A percentile compares a stretch with the other conserved stretches of the same genome.
phyloP scores from a whole-genome alignment of 495 filamentous ascomycete genomes.

The Diplogelasinospora grovesii region DNA sequence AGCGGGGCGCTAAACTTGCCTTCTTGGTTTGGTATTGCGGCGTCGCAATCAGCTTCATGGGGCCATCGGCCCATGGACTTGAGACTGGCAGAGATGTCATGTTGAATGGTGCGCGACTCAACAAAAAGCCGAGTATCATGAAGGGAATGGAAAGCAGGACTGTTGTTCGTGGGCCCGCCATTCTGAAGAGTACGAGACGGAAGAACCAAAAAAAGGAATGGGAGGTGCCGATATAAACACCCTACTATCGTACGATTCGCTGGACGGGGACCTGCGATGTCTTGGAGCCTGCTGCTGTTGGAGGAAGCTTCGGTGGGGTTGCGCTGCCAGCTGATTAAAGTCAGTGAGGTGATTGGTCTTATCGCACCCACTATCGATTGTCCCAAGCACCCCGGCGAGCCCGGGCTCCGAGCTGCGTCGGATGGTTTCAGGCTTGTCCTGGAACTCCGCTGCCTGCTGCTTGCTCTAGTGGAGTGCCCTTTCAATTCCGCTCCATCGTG shows the following conservation, averaged over 20 bases:
- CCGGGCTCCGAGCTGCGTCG: too few relatives aligned
- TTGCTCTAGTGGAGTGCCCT: too few relatives aligned
- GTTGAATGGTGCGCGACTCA: slow-evolving; percentile 36
- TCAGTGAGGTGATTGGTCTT: too few relatives aligned
- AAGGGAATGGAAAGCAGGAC: slow-evolving; percentile 23
- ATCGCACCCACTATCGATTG: too few relatives aligned
- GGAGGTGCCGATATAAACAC: not conserved
- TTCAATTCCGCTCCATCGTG: too few relatives aligned
- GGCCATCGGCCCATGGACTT: slow-evolving; percentile 43
- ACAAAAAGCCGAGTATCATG: slow-evolving; percentile 29
- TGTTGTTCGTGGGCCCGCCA: slow-evolving; percentile 11
- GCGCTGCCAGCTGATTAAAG: too few relatives aligned
- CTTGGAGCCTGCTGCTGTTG: slow-evolving; percentile 4
- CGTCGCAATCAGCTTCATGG: slow-evolving; percentile 41
- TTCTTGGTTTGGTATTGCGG: slow-evolving; percentile 40
- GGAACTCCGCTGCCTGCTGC: too few relatives aligned
- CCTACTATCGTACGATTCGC: slow-evolving; percentile 14
- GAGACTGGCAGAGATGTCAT: slow-evolving; percentile 32
- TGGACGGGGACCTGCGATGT: too few relatives aligned
- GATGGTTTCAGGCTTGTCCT: too few relatives aligned
- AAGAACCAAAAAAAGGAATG: not conserved
- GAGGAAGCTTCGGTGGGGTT: not conserved
- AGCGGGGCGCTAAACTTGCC: slow-evolving; percentile 15
- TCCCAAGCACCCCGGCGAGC: too few relatives aligned
- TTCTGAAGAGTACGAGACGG: slow-evolving; percentile 4